Conservation (phyloP, 164 flowering plant genomes). For the Taxillus chinensis region DNA sequence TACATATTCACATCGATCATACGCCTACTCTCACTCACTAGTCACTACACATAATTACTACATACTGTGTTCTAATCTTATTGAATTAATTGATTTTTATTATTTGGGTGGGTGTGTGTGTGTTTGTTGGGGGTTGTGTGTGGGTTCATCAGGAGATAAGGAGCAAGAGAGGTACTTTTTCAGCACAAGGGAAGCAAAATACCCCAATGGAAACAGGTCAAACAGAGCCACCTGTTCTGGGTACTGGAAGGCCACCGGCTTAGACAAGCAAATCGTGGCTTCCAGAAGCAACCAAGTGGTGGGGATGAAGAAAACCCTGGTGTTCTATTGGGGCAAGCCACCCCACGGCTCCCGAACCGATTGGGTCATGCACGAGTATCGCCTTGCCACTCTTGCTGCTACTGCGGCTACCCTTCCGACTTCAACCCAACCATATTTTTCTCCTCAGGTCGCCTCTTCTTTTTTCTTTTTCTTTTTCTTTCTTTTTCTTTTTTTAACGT, state of each 20-base stretch:
- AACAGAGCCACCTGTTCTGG: slow-evolving; percentile 65
- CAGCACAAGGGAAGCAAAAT: slow-evolving; percentile 61
- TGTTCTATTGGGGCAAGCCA: slow-evolving; percentile 66
- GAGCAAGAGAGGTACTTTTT: slow-evolving; percentile 67
- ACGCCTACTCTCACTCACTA: too few relatives aligned
- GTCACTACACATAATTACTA: too few relatives aligned
- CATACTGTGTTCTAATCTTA: too few relatives aligned
- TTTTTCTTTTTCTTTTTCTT: not conserved
- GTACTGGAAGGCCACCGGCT: slow-evolving; percentile 73
- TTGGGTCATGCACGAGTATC: slow-evolving; percentile 79
- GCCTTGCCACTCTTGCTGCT: slow-evolving; percentile 15
- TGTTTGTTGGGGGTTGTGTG: not conserved
- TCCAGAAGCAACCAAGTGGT: slow-evolving; percentile 25
- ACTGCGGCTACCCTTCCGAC: not conserved
- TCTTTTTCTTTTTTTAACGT: not conserved
- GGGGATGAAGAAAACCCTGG: slow-evolving; percentile 71
- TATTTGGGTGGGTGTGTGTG: not conserved
- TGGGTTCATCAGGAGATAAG: slow-evolving; percentile 26
- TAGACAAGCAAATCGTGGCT: slow-evolving; percentile 40
- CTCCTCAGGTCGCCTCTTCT: slow-evolving; percentile 13
- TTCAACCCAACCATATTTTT: slow-evolving; percentile 1
- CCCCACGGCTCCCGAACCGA: slow-evolving; percentile 56
- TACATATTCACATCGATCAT: too few relatives aligned
- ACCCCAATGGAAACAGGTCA: slow-evolving; percentile 59
- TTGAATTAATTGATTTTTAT: too few relatives aligned